A percentile compares a stretch with the other conserved stretches of the same genome.
These are phyloP conservation scores for Mycena rebaudengoi DNA, from an alignment of 768 basidiomycete species.

Conservation along the genomic window DNA sequence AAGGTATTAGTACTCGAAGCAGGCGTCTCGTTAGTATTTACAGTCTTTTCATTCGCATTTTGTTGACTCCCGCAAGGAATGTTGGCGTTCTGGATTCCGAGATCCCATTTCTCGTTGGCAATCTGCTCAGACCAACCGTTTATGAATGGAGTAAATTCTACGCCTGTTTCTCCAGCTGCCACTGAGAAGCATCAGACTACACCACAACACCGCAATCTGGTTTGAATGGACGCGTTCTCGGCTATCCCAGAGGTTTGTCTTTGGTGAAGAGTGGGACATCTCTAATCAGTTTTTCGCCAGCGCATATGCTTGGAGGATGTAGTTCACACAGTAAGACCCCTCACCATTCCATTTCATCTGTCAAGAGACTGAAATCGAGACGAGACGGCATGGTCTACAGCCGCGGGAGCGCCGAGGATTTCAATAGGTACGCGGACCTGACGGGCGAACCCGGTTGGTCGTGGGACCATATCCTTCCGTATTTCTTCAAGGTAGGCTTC, in stretches of 20 bases:
- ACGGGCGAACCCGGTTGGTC: not conserved
- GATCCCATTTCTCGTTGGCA: not conserved
- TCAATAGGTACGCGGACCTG: not conserved
- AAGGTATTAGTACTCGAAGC: not conserved
- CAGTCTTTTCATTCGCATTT: not conserved
- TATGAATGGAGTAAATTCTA: conserved; percentile 6
- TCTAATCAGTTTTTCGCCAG: not conserved
- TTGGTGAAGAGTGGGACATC: not conserved
- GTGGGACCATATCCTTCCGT: not conserved
- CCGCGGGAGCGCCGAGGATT: not conserved
- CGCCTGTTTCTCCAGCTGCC: not conserved
- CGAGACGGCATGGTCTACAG: conserved; percentile 1
- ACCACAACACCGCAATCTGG: conserved; percentile 1
- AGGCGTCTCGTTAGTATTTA: not conserved
- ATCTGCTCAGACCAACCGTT: not conserved
- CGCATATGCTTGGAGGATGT: not conserved
- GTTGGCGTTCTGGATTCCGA: not conserved
- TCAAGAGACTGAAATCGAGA: not conserved
- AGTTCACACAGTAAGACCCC: not conserved
- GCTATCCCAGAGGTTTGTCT: not conserved
- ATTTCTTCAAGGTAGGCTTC: conserved; percentile 2
- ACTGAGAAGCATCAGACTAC: not conserved
- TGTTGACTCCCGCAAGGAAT: not conserved
- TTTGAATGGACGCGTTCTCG: not conserved
- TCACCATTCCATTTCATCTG: not conserved